phyloP scores from a whole-genome alignment of 2,329 filamentous ascomycete genomes.

The Neoascochyta sp. region DNA sequence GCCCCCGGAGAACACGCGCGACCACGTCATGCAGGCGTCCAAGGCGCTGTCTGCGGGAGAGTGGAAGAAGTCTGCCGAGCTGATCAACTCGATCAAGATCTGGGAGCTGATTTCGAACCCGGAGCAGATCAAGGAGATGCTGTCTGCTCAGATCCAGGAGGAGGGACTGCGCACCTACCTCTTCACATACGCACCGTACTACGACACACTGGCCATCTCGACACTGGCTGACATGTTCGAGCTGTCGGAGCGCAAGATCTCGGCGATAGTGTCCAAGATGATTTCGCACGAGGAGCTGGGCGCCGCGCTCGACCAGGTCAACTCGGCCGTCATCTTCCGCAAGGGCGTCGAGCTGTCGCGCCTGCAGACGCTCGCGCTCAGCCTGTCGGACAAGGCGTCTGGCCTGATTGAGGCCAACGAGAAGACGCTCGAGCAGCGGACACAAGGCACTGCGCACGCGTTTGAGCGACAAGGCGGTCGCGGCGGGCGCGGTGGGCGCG shows the following conservation, averaged over 20 bases:
- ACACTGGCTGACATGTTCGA: slow-evolving; percentile 95
- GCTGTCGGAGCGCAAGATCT: slow-evolving; percentile 81
- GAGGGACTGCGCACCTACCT: slow-evolving; percentile 97
- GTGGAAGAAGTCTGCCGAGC: slow-evolving; percentile 93
- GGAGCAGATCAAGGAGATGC: slow-evolving; percentile 93
- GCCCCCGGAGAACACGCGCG: slow-evolving; percentile 95
- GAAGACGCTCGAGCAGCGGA: slow-evolving; percentile 93
- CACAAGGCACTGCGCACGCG: slow-evolving; percentile 89
- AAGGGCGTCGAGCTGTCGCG: slow-evolving; percentile 98
- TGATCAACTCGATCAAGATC: slow-evolving; percentile 98
- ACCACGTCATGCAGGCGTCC: slow-evolving; percentile 98
- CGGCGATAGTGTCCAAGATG: slow-evolving; percentile 98
- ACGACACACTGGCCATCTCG: slow-evolving; percentile 86
- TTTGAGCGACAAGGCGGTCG: slow-evolving; percentile 89
- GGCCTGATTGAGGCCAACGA: slow-evolving; percentile 96
- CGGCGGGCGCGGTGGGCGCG: slow-evolving; percentile 61
- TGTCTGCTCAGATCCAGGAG: slow-evolving; percentile 96
- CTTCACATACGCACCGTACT: slow-evolving; percentile 98
- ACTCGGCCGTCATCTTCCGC: slow-evolving; percentile 95
- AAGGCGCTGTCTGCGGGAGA: slow-evolving; percentile 95
- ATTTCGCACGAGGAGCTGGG: slow-evolving; percentile 98
- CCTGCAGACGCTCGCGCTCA: slow-evolving; percentile 90
- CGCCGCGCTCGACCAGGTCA: slow-evolving; percentile 95
- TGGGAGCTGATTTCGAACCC: slow-evolving; percentile 96
- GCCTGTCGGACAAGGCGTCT: slow-evolving; percentile 93